A percentile compares a stretch with the other conserved stretches of the same genome.
Evolutionary conservation across 73 alveolate genomes (phyloP).

Genomic region (Symbiodinium natans): DNA sequence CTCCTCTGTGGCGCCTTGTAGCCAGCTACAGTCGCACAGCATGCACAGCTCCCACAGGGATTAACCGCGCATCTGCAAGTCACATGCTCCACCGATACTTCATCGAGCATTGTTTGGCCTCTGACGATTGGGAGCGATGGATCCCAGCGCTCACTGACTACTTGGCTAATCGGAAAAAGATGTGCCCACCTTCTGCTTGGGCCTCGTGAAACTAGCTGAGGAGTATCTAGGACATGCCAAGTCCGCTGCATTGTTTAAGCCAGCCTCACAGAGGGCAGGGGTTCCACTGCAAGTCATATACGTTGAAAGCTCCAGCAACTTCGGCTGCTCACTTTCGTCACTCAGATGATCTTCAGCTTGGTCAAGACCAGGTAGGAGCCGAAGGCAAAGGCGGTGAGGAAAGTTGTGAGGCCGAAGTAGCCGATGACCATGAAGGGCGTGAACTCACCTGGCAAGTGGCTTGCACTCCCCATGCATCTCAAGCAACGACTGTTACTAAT

Average conservation of each 20-base stretch:
- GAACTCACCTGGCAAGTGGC: conserved; percentile 29
- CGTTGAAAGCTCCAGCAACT: not conserved
- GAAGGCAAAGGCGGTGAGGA: conserved; percentile 78
- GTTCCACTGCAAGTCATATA: not conserved
- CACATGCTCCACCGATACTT: not conserved
- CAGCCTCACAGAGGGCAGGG: not conserved
- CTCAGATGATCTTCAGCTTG: conserved; percentile 70
- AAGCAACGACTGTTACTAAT: no score
- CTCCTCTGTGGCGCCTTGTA: not conserved
- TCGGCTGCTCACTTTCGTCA: not conserved
- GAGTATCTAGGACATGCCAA: not conserved
- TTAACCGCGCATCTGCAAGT: not conserved
- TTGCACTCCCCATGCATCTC: not conserved
- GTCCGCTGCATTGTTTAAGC: not conserved
- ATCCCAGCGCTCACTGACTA: not conserved
- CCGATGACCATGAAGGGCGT: conserved; percentile 72
- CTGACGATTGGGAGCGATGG: not conserved
- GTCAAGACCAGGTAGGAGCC: conserved; percentile 77
- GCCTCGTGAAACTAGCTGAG: not conserved
- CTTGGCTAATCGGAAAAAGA: not conserved
- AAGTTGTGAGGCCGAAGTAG: conserved; percentile 63
- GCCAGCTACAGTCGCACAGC: not conserved
- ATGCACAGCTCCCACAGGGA: not conserved
- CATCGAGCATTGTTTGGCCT: not conserved
- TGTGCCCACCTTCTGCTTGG: not conserved